Conservation (phyloP, 1,284 basidiomycete species). For the Naganishia albida region DNA sequence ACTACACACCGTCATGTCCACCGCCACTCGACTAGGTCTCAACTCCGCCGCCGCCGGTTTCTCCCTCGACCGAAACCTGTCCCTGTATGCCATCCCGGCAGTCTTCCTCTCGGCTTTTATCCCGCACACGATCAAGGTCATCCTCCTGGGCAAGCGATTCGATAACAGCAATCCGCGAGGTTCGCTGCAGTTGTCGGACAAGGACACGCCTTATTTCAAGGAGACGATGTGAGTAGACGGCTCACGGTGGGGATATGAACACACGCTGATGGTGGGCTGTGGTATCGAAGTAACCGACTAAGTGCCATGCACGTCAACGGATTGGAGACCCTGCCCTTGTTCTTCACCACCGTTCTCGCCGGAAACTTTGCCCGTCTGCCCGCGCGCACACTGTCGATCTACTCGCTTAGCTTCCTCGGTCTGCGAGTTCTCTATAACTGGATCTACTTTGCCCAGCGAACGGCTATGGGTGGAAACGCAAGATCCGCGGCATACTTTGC, state of each 20-base stretch:
- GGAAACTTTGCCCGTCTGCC: conserved; percentile 38
- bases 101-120: conserved; percentile 30
- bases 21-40: conserved; percentile 31
- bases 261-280: neutral
- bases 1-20: conserved; percentile 26
- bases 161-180: conserved; percentile 35
- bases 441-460: conserved; percentile 33
- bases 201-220: conserved; percentile 27
- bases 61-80: conserved; percentile 38
- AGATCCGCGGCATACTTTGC: conserved; percentile 27
- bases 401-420: conserved; percentile 33
- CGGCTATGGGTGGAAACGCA: conserved; percentile 7
- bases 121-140: conserved; percentile 33
- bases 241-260: neutral
- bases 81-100: conserved; percentile 36
- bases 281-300: conserved; percentile 26
- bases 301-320: conserved; percentile 35
- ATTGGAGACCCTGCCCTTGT: conserved; percentile 37
- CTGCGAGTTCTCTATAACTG: conserved; percentile 34
- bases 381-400: conserved; percentile 35
- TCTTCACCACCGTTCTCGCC: conserved; percentile 36
- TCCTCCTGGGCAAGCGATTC: conserved; percentile 32
- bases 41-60: conserved; percentile 20
- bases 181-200: conserved; percentile 2
- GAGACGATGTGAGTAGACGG: conserved; percentile 27